Evolutionary conservation across 768 basidiomycete genomes (phyloP), one percentile per base, ranked within the genome.

Genomic region (Suillus brevipes): DNA sequence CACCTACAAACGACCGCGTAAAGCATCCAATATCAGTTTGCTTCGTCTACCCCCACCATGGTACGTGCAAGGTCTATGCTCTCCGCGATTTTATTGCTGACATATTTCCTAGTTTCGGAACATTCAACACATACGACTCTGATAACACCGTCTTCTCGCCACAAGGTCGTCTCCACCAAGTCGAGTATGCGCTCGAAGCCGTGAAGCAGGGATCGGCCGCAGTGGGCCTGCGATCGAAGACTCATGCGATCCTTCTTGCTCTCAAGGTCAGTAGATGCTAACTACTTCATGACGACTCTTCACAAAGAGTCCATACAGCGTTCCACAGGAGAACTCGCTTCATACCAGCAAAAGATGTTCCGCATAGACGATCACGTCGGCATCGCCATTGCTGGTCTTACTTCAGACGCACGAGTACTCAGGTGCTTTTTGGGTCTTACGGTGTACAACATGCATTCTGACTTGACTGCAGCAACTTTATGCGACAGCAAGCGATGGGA

Each of bases 291-390:
- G 6, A 52, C 43, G 28, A 25, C 58, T 63, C 49, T 49, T 71
- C 56, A 69, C 40, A 43, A 66, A 13, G 58, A 13, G 4, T 20
- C 23, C 49, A 18, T 52, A n/a, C 59, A 99, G 97, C 87, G 97
- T 78, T 99, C 97, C 36, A 96, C 95, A 16, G 97, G 97, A 66
- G 97, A 99, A 77, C 85, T 99, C 61, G 96, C 97, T 18, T 94
- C 94, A n/a, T 99, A 99, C 84, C 97, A 99, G 76, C 96, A 99
- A 82, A 99, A 99, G 85, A 92, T 99, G 90, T 97, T 97, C 78
- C 86, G 95, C 73, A 97, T 99, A 88, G 97, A 99, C 74, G 95
- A 99, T 78, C 97, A 99, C 80, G 89, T 97, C 70, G 97, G 97
- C n/a, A 95, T 99, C 73, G 97, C 96, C 58, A 99, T 99, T 75